These are phyloP conservation scores for Candida sojae DNA, from an alignment of 1,139 yeast species.

Conservation along the genomic window DNA sequence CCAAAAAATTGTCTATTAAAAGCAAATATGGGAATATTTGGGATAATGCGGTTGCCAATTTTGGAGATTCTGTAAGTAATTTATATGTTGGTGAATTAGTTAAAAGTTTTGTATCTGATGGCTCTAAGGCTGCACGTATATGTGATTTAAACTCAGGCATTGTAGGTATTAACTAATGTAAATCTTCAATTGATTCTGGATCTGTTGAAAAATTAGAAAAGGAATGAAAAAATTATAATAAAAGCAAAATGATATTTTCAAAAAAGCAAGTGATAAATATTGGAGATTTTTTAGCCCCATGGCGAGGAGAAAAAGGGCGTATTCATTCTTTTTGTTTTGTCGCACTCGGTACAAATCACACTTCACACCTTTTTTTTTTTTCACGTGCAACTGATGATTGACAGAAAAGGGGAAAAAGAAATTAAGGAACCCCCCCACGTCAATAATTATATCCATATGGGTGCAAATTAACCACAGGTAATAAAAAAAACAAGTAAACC, in stretches of 20 bases:
- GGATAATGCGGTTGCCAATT: conserved; percentile 47
- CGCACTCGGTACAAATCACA: not conserved
- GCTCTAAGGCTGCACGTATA: conserved; percentile 28
- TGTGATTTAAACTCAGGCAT: conserved; percentile 14
- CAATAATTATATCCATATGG: no score
- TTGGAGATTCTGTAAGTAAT: conserved; percentile 45
- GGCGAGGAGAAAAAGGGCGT: not conserved
- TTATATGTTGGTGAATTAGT: conserved; percentile 28
- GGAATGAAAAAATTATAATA: no score
- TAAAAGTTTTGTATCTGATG: conserved; percentile 34
- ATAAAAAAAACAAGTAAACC: not conserved
- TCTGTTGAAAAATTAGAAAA: not conserved
- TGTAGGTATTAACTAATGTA: no score
- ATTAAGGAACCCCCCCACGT: not conserved
- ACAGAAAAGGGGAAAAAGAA: not conserved
- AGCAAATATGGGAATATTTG: conserved; percentile 51
- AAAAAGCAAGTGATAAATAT: not conserved
- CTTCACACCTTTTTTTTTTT: not conserved
- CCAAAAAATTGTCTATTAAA: conserved; percentile 45
- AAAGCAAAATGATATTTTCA: not conserved
- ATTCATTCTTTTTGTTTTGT: not conserved
- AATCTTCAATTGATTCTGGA: no score
- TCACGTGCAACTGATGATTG: not conserved
- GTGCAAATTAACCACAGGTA: no score
- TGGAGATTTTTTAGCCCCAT: not conserved